Conservation (phyloP, 768 basidiomycete genomes). For the Trametes meyenii region DNA sequence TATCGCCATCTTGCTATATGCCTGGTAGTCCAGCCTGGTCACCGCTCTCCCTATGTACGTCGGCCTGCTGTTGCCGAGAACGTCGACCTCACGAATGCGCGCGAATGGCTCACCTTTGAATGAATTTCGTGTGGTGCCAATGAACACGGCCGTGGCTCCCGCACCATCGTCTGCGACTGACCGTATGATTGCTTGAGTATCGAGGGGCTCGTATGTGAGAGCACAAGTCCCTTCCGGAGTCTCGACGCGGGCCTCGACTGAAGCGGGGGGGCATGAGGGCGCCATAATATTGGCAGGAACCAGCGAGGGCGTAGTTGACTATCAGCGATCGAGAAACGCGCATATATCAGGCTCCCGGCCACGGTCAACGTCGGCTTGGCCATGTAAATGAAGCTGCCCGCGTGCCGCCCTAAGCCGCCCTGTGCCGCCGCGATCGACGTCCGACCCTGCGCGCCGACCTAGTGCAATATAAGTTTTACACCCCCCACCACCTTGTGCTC, state of each 20-base stretch:
- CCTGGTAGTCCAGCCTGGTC: conserved; percentile 78
- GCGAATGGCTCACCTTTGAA: conserved; percentile 63
- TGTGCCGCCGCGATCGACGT: conserved; percentile 4
- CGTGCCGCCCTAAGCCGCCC: not conserved
- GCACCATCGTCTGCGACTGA: conserved; percentile 65
- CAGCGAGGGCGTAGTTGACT: not conserved
- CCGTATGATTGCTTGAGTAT: conserved; percentile 57
- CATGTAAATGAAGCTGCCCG: not conserved
- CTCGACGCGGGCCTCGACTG: conserved; percentile 45
- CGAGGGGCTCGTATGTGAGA: conserved; percentile 61
- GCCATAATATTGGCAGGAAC: not conserved
- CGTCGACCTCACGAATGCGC: not conserved
- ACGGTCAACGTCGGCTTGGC: conserved; percentile 1
- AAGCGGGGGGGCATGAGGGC: conserved; percentile 31
- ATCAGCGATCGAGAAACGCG: conserved; percentile 2
- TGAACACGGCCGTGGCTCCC: conserved; percentile 76
- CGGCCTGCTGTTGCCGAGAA: not conserved
- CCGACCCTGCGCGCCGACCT: not conserved
- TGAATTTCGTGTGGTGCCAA: conserved; percentile 85
- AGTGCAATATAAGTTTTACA: not conserved
- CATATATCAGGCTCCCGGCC: conserved; percentile 3
- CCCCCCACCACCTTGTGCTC: not conserved
- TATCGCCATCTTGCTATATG: conserved; percentile 79
- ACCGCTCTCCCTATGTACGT: conserved; percentile 49
- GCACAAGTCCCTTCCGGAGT: conserved; percentile 53